Conservation (phyloP, 108 stramenopile genomes). For the Skeletonema costatum region DNA sequence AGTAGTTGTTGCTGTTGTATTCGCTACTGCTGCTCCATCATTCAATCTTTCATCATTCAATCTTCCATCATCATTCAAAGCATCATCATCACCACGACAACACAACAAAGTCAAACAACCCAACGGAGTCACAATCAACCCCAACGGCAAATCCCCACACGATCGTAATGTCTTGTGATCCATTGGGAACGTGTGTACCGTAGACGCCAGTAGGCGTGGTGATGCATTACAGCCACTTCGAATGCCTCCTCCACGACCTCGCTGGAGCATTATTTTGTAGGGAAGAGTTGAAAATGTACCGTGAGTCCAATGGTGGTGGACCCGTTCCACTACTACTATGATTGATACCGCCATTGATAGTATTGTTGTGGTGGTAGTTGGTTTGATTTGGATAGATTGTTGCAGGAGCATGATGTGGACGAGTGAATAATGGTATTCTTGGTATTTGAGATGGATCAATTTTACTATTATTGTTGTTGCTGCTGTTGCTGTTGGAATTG, state of each 20-base stretch:
- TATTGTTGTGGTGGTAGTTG: neutral
- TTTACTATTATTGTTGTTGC: conserved; percentile 17
- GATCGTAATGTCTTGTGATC: conserved; percentile 49
- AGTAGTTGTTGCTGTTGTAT: neutral
- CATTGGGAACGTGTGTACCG: conserved; percentile 61
- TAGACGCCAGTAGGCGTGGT: conserved; percentile 63
- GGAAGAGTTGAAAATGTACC: conserved; percentile 36
- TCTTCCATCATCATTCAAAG: neutral
- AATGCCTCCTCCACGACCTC: no score
- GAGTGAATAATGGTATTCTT: conserved; percentile 57
- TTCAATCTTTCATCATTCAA: neutral
- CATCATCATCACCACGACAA: neutral
- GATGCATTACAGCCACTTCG: conserved; percentile 29
- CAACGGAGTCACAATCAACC: conserved; percentile 62
- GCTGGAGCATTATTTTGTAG: conserved; percentile 21
- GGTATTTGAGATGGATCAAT: conserved; percentile 66
- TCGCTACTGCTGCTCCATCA: no score
- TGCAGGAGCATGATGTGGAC: conserved; percentile 55
- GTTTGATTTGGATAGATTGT: conserved; percentile 25
- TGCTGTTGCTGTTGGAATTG: neutral
- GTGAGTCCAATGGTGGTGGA: conserved; percentile 65
- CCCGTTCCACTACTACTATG: neutral
- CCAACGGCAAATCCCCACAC: conserved; percentile 60
- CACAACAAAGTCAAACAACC: conserved; percentile 48
- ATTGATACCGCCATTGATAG: no score